phyloP scores from a whole-genome alignment of 2,329 filamentous ascomycete genomes.

The Aspergillus texensis region DNA sequence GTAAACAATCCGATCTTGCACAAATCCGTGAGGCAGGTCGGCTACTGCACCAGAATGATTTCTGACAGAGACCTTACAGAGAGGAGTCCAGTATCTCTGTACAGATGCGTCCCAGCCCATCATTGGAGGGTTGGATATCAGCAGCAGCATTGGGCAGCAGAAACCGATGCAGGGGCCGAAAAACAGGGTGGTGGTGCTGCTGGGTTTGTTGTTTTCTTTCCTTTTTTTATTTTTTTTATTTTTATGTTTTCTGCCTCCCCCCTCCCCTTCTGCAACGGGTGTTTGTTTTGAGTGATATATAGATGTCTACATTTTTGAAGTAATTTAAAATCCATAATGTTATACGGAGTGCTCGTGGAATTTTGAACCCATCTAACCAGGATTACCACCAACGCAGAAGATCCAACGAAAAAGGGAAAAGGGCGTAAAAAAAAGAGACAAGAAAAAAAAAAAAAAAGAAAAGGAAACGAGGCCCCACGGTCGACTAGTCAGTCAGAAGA shows the following conservation, averaged over 20 bases:
- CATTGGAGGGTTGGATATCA: conserved; percentile 1
- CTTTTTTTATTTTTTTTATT: background rate
- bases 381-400: conserved; percentile 1
- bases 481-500: conserved; percentile 2
- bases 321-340: background rate
- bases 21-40: background rate
- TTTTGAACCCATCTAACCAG: background rate
- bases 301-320: background rate
- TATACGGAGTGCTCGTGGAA: background rate
- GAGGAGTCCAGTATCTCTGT: background rate
- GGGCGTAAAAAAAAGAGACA: background rate
- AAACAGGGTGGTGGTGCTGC: conserved; percentile 1
- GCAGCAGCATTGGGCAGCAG: conserved; percentile 14
- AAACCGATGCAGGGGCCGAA: conserved; percentile 30
- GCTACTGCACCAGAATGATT: background rate
- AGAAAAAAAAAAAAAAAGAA: conserved; percentile 10
- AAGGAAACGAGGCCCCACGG: conserved; percentile 16
- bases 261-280: background rate
- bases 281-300: background rate
- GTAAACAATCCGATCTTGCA: background rate
- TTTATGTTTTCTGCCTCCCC: background rate
- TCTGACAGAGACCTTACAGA: background rate
- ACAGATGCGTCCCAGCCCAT: background rate
- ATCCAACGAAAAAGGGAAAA: background rate
- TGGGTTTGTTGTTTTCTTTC: conserved; percentile 2